Conservation (phyloP, 768 basidiomycete genomes). For the Trametes elegans region DNA sequence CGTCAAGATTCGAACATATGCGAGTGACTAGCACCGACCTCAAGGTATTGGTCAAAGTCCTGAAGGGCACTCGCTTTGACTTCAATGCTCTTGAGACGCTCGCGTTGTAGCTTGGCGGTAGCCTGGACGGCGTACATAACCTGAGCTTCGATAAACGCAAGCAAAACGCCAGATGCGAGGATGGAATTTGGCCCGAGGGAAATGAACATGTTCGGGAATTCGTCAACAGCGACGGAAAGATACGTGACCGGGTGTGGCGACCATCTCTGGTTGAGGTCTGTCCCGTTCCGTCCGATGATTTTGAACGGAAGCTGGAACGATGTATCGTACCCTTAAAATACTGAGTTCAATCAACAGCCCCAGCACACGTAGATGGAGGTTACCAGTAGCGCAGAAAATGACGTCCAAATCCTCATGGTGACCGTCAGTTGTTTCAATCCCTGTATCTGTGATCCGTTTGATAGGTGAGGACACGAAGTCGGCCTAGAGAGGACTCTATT, state of each 20-base stretch:
- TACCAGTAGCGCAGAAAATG: conserved; percentile 63
- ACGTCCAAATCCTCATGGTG: conserved; percentile 53
- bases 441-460: conserved; percentile 47
- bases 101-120: conserved; percentile 59
- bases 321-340: conserved; percentile 60
- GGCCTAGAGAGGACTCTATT: conserved; percentile 41
- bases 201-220: conserved; percentile 71
- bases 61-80: conserved; percentile 55
- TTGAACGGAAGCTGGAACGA: conserved; percentile 47
- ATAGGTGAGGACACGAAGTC: conserved; percentile 53
- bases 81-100: conserved; percentile 61
- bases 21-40: conserved; percentile 40
- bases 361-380: no score
- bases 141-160: conserved; percentile 53
- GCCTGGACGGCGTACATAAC: conserved; percentile 56
- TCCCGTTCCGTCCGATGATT: conserved; percentile 52
- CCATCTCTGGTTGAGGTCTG: conserved; percentile 52
- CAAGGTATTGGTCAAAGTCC: conserved; percentile 61
- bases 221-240: conserved; percentile 55
- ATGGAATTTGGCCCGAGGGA: conserved; percentile 56
- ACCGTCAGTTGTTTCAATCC: conserved; percentile 58
- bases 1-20: neutral
- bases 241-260: conserved; percentile 56
- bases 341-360: no score
- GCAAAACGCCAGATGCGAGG: conserved; percentile 54